phyloP scores from a whole-genome alignment of 2,329 filamentous ascomycete genomes.

The Scorias spongiosa region DNA sequence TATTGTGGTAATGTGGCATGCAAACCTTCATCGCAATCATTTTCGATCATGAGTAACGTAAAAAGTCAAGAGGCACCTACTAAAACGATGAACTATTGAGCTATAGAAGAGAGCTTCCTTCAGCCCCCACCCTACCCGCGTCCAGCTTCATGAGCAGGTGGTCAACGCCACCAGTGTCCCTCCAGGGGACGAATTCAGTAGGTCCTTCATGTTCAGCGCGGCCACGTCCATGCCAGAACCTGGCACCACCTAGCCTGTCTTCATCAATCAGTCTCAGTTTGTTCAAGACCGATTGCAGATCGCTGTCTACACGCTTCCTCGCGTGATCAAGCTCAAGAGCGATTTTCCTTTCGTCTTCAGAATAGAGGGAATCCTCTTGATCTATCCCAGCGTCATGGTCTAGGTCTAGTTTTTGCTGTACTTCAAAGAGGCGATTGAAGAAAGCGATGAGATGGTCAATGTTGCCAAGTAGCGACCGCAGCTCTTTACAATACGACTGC shows the following conservation, averaged over 20 bases:
- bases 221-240: constrained; percentile 11
- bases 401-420: constrained; percentile 66
- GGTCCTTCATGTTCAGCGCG: constrained; percentile 11
- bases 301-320: constrained; percentile 48
- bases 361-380: constrained; percentile 41
- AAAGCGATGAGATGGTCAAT: constrained; percentile 72
- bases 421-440: constrained; percentile 56
- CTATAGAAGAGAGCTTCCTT: background rate
- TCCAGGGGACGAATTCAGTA: constrained; percentile 48
- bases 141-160: constrained; percentile 84
- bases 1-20: too few species aligned
- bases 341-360: constrained; percentile 56
- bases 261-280: constrained; percentile 46
- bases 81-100: too few species aligned
- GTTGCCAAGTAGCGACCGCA: constrained; percentile 53
- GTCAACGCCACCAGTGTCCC: constrained; percentile 61
- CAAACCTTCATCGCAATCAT: too few species aligned
- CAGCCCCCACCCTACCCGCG: constrained; percentile 19
- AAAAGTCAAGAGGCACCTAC: too few species aligned
- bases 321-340: constrained; percentile 48
- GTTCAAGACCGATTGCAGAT: constrained; percentile 47
- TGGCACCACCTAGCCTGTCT: constrained; percentile 22
- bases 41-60: too few species aligned
- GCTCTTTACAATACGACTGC: constrained; percentile 44
- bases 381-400: constrained; percentile 64